Base-by-base conservation (phyloP, 208 protist species). In the Endotrypanum monterogeii region DNA sequence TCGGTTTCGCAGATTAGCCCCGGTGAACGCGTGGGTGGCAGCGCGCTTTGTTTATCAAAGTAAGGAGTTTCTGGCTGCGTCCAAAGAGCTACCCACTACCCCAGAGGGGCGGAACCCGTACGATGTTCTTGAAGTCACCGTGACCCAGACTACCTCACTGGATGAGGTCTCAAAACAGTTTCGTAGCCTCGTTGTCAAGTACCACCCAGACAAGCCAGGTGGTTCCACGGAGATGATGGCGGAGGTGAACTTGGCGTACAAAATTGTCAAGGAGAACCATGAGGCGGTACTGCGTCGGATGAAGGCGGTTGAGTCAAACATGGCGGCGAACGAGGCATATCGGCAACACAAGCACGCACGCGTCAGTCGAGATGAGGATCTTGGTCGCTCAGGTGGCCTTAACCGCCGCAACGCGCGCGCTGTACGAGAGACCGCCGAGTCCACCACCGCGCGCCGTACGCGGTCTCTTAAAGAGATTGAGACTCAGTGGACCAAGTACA, bases 171-270 rank as follows among this genome's bases (percentile, higher is more conserved):
- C 92, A 46, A 96, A 96, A 75, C 90, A 96, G 78, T 96, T 94
- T 65, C 84, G 91, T 37, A 83, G 86, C 16, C 82, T 98, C 63
- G 94, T 96, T 25, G 85, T 95, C 63, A 82, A 92, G 71, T 89
- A 93, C 67, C 94, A 98, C 78, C 94, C 94, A 37, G 94, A 98
- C 71, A 80, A 89, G 67, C 92, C 90, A n/a, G 92, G 90, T 41
- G 94, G 94, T 35, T 94, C 88, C 28, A 94, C 88, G n/a, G 90
- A 95, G 62, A 90, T 88, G 73, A 98, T 98, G 94, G 85, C 90
- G 3, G 92, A 98, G 78, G 80, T 96, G 41, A 98, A 98, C 73
- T 67, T 91, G 37, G 94, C 94, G 0, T 89, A 98, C 84, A 92
- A 89, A 57, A 98, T 98, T 71, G 71, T 95, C 32, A 96, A 95